phyloP scores from a whole-genome alignment of 78 protist genomes.

The Neovahlkampfia damariscottae region DNA sequence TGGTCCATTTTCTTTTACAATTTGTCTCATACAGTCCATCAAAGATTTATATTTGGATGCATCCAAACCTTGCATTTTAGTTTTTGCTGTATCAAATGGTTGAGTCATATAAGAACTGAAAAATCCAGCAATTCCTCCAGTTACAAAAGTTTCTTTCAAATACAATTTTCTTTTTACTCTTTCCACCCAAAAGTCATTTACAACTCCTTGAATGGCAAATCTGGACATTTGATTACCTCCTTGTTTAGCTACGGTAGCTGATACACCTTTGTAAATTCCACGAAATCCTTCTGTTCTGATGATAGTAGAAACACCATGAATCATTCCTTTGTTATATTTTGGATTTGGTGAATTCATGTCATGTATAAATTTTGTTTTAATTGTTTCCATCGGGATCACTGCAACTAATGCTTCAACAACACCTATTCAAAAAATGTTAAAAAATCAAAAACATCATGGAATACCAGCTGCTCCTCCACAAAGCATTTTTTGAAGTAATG shows the following conservation, averaged over 20 bases:
- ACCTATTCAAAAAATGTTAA: background rate
- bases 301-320: background rate
- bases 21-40: constrained; percentile 20
- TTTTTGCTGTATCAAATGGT: no score
- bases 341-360: background rate
- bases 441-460: background rate
- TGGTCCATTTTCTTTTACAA: constrained; percentile 8
- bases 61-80: no score
- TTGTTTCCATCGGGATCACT: constrained; percentile 5
- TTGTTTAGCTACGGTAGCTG: constrained; percentile 10
- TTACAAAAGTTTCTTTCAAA: no score
- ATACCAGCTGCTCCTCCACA: background rate
- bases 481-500: no score
- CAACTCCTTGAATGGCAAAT: constrained; percentile 12
- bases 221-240: constrained; percentile 5
- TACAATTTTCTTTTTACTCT: no score
- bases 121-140: no score
- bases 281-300: background rate
- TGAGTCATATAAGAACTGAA: no score
- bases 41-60: constrained; percentile 14
- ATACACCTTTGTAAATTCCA: constrained; percentile 10
- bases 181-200: no score
- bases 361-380: constrained; percentile 3
- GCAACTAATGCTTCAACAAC: constrained; percentile 3
- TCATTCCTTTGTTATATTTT: background rate